Percentiles rank a stretch among this genome's conserved stretches.
Evolutionary conservation across 1,284 basidiomycete species (phyloP).

Genomic region (Marasmius tenuissimus): DNA sequence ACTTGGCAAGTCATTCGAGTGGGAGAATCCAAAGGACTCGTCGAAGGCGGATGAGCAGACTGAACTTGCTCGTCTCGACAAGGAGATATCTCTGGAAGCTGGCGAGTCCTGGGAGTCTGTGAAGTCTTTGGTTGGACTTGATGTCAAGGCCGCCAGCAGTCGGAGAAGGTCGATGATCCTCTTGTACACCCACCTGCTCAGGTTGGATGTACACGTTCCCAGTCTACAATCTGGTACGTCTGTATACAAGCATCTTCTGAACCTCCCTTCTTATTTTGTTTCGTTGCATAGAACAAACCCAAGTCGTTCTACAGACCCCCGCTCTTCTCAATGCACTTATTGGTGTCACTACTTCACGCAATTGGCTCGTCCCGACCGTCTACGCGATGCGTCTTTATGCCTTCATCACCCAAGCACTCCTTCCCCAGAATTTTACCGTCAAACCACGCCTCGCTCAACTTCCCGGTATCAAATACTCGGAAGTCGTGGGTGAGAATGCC

Average conservation of each 20-base stretch:
- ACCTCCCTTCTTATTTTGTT: not conserved
- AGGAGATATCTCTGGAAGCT: slow-evolving; percentile 47
- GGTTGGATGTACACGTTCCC: slow-evolving; percentile 61
- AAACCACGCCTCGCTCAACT: slow-evolving; percentile 63
- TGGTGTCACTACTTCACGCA: slow-evolving; percentile 84
- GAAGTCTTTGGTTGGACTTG: slow-evolving; percentile 27
- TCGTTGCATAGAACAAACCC: slow-evolving; percentile 55
- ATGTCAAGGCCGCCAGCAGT: slow-evolving; percentile 35
- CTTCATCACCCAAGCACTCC: slow-evolving; percentile 83
- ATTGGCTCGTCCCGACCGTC: slow-evolving; percentile 87
- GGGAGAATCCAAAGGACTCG: slow-evolving; percentile 42
- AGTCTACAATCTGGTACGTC: slow-evolving; percentile 63
- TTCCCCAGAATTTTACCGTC: slow-evolving; percentile 37
- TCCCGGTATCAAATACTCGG: slow-evolving; percentile 64
- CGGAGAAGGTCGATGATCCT: slow-evolving; percentile 63
- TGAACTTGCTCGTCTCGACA: slow-evolving; percentile 61
- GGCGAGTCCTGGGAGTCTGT: slow-evolving; percentile 56
- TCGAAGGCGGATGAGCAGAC: slow-evolving; percentile 29
- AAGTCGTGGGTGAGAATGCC: slow-evolving; percentile 32
- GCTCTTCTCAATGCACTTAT: slow-evolving; percentile 81
- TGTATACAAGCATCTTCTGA: not conserved
- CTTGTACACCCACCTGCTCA: slow-evolving; percentile 85
- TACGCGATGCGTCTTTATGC: slow-evolving; percentile 83
- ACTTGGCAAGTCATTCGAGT: slow-evolving; percentile 75
- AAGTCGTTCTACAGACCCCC: slow-evolving; percentile 70